Evolutionary conservation across 2,329 filamentous ascomycete genomes (phyloP).

Genomic region (Clonostachys byssicola): DNA sequence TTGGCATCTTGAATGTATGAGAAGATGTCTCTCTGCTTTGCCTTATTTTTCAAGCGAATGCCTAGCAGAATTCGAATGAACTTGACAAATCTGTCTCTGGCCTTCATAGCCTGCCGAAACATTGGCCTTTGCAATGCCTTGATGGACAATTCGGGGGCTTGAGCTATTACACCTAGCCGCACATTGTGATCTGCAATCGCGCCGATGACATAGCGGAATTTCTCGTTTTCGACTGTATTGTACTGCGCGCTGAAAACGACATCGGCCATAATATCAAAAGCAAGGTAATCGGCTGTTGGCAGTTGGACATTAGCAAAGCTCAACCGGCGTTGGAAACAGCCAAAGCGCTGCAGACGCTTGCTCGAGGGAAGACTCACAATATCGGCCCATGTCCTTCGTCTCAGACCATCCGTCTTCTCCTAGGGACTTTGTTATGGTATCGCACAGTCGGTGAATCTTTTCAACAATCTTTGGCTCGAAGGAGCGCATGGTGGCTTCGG

Average conservation of each 20-base stretch:
- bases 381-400: no score
- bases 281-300: slow-evolving; percentile 7
- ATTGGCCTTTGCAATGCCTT: slow-evolving; percentile 5
- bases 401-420: no score
- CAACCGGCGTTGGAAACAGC: no score
- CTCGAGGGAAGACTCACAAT: no score
- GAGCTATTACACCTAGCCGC: slow-evolving; percentile 10
- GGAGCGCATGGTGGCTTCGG: slow-evolving; percentile 8
- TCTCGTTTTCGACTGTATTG: slow-evolving; percentile 5
- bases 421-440: no score
- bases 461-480: no score
- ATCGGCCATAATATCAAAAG: slow-evolving; percentile 13
- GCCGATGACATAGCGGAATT: slow-evolving; percentile 7
- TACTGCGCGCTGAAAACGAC: slow-evolving; percentile 9
- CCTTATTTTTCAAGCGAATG: neutral
- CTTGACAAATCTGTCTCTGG: slow-evolving; percentile 4
- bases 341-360: no score
- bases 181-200: slow-evolving; percentile 12
- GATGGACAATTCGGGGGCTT: slow-evolving; percentile 5
- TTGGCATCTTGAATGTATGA: slow-evolving; percentile 38
- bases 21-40: slow-evolving; percentile 39
- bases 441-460: no score
- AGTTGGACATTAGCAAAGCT: no score
- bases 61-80: slow-evolving; percentile 6
- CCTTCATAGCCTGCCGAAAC: slow-evolving; percentile 5